Evolutionary conservation across 495 filamentous ascomycete genomes (phyloP), one percentile per base, ranked within the genome.

Genomic region (Collariella sp.): DNA sequence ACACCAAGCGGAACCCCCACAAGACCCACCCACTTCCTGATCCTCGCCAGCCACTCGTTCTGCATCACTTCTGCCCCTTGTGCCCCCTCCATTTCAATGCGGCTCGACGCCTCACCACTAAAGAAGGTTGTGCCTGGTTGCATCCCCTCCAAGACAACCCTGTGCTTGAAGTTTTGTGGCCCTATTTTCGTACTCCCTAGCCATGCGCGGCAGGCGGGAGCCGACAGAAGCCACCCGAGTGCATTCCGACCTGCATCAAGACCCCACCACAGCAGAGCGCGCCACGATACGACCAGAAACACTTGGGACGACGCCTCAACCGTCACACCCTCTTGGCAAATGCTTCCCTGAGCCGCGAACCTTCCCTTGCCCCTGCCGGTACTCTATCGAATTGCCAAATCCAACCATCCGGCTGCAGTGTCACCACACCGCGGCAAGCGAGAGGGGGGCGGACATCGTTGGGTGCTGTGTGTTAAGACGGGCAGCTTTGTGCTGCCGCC

Each of bases 101-200:
- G n/a, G n/a, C 26, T 49, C 55, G 35, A 31, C 9, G 26, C 49
- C 24, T 33, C 53, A n/a, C 44, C 36, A 29, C 29, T 46, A 43
- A 29, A 15, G 42, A 23, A 44, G 38, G 29, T 59, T 51, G 47
- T 13, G 16, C 49, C 34, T 7, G 62, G 62, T 62, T 55, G 61
- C 49, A 51, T 56, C 36, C 23, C 18, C 51, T 55, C 49, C 58
- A 54, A 56, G 56, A 49, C 54, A 55, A 46, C 33, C 29, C 45
- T 52, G 45, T 26, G 13, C 52, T 44, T 26, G 33, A 15, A 20
- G 26, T 35, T 58, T 41, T 58, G 49, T 61, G 60, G 60, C 50
- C 48, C 46, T 34, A 18, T 19, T 38, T 26, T 42, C 26, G 26
- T 31, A 9, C 26, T 31, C 4, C 26, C 26, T 4, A 9, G 26